Percentiles rank a stretch among this genome's conserved stretches.
These are phyloP conservation scores for Pyricularia sp. DNA, from an alignment of 2,329 filamentous ascomycete genomes.

Conservation along the genomic window DNA sequence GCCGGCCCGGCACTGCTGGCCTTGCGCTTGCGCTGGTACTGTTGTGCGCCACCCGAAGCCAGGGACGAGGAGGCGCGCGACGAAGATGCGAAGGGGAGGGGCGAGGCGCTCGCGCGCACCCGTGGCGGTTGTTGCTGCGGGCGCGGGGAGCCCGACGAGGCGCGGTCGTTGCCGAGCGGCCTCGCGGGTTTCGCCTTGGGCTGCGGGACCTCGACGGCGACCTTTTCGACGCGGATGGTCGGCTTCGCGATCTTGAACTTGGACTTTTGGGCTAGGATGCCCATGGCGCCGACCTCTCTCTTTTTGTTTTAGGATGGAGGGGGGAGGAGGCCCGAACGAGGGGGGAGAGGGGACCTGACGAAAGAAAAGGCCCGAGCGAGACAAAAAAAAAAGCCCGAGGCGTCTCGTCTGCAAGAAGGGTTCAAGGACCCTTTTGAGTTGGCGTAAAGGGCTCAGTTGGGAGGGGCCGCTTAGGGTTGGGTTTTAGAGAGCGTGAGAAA, in stretches of 20 bases:
- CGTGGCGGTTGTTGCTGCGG: slow-evolving; percentile 15
- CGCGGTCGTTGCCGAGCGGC: slow-evolving; percentile 17
- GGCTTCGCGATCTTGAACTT: slow-evolving; percentile 43
- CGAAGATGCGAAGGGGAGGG: slow-evolving; percentile 10
- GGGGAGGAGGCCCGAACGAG: not conserved
- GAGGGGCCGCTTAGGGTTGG: not conserved
- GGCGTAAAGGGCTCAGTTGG: not conserved
- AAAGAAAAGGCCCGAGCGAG: not conserved
- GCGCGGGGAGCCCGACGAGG: slow-evolving; percentile 29
- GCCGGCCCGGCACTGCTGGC: slow-evolving; percentile 21
- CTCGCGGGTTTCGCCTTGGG: slow-evolving; percentile 24
- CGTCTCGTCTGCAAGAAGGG: too few species aligned
- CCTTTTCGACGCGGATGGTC: slow-evolving; percentile 42
- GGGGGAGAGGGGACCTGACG: not conserved
- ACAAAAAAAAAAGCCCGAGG: too few species aligned
- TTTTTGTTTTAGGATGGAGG: not conserved
- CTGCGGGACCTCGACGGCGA: slow-evolving; percentile 32
- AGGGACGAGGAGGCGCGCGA: slow-evolving; percentile 12
- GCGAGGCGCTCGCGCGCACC: slow-evolving; percentile 13
- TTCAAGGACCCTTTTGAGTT: not conserved
- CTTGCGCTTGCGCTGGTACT: slow-evolving; percentile 37
- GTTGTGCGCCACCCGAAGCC: slow-evolving; percentile 16
- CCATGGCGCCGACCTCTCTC: slow-evolving; percentile 18
- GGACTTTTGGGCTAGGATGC: slow-evolving; percentile 30
- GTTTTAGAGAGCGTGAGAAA: not conserved